phyloP scores from a whole-genome alignment of 1,139 yeast species.

The Fermentozyma sake region DNA sequence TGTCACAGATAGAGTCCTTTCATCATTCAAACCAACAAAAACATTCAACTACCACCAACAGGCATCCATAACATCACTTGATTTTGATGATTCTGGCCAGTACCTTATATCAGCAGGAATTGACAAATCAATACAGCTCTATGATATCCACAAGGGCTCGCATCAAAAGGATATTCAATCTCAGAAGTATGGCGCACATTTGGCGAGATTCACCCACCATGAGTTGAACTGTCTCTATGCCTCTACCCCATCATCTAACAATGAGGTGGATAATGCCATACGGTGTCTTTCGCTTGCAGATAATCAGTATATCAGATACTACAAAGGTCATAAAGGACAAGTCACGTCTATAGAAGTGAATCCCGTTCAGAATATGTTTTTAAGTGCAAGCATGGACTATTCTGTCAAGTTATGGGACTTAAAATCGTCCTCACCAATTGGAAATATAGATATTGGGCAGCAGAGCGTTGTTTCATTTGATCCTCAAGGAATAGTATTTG shows the following conservation, averaged over 20 bases:
- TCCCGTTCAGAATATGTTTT: slow-evolving; percentile 64
- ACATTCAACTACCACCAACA: slow-evolving; percentile 53
- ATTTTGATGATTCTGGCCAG: slow-evolving; percentile 84
- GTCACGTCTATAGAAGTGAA: slow-evolving; percentile 72
- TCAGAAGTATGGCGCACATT: slow-evolving; percentile 88
- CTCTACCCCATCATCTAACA: slow-evolving; percentile 49
- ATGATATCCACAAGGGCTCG: slow-evolving; percentile 70
- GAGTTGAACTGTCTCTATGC: slow-evolving; percentile 76
- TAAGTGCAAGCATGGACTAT: slow-evolving; percentile 71
- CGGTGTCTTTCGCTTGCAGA: slow-evolving; percentile 75
- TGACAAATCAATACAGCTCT: slow-evolving; percentile 80
- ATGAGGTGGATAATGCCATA: slow-evolving; percentile 57
- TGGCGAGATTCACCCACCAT: slow-evolving; percentile 80
- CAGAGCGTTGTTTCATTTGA: slow-evolving; percentile 65
- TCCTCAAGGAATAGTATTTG: slow-evolving; percentile 79
- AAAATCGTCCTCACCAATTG: slow-evolving; percentile 56
- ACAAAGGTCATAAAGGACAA: slow-evolving; percentile 76
- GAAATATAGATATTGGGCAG: slow-evolving; percentile 54
- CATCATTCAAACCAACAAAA: slow-evolving; percentile 53
- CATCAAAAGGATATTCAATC: slow-evolving; percentile 66
- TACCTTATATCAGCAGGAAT: slow-evolving; percentile 72
- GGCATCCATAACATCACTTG: slow-evolving; percentile 70
- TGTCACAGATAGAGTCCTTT: slow-evolving; percentile 41
- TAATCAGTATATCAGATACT: slow-evolving; percentile 77
- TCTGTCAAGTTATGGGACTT: slow-evolving; percentile 88